Percentiles rank a stretch among this genome's conserved stretches.
These are phyloP conservation scores for Yamadazyma sp. DNA, from an alignment of 805 yeast genomes.

Conservation along the genomic window DNA sequence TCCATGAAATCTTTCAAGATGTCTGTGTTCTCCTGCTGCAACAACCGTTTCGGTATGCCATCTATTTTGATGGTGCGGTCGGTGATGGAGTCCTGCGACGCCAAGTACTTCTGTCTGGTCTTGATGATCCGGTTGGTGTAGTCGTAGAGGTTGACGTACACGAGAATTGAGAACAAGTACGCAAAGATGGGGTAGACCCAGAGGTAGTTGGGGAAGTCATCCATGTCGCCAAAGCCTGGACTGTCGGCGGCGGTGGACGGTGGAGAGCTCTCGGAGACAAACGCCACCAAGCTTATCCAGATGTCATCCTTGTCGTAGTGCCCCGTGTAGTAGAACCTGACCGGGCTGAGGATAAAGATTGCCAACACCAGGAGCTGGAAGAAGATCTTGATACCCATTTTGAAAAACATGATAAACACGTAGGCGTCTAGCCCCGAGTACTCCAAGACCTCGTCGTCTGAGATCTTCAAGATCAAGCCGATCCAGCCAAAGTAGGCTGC, in stretches of 20 bases:
- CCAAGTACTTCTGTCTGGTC: conserved; percentile 56
- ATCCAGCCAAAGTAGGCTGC: conserved; percentile 52
- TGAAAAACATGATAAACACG: conserved; percentile 43
- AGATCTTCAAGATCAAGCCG: conserved; percentile 43
- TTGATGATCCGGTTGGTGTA: conserved; percentile 50
- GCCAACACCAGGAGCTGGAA: conserved; percentile 64
- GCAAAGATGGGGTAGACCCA: conserved; percentile 59
- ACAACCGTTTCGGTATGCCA: conserved; percentile 50
- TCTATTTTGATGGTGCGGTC: conserved; percentile 58
- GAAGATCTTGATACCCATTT: conserved; percentile 73
- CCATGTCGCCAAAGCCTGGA: neutral
- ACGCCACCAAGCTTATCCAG: conserved; percentile 9
- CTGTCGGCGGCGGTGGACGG: neutral
- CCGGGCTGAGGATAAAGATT: conserved; percentile 35
- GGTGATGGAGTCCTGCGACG: conserved; percentile 58
- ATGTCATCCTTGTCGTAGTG: conserved; percentile 43
- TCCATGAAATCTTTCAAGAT: conserved; percentile 51
- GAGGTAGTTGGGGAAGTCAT: conserved; percentile 42
- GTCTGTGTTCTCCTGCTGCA: conserved; percentile 36
- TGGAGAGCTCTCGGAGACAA: conserved; percentile 6
- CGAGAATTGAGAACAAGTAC: conserved; percentile 50
- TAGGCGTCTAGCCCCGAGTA: conserved; percentile 93
- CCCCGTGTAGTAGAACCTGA: conserved; percentile 41
- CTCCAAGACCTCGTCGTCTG: conserved; percentile 76
- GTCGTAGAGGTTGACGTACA: conserved; percentile 44